Percentiles rank a stretch among this genome's conserved stretches.
These are phyloP conservation scores for Apocynum venetum DNA, from an alignment of 257 asterid genomes.

Conservation along the genomic window DNA sequence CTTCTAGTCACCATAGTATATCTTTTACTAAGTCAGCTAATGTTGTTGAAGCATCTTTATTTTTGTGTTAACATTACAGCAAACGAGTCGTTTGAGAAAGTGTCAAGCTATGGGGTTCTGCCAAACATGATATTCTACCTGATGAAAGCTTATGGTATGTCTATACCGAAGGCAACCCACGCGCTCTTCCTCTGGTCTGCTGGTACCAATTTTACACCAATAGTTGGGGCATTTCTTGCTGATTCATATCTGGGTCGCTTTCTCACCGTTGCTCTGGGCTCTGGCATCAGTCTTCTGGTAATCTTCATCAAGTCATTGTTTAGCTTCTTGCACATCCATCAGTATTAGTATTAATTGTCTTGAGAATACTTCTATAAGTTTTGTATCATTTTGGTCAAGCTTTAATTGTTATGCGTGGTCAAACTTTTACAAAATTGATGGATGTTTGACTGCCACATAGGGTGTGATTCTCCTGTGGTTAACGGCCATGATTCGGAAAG, in stretches of 20 bases:
- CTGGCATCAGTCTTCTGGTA: slow-evolving; percentile 47
- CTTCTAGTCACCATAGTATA: too few relatives aligned
- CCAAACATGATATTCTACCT: slow-evolving; percentile 61
- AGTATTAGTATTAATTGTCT: background rate
- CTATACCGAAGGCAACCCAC: slow-evolving; percentile 33
- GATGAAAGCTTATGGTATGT: slow-evolving; percentile 45
- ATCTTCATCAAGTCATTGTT: background rate
- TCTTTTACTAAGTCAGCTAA: too few relatives aligned
- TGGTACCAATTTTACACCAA: slow-evolving; percentile 55
- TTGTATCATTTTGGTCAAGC: too few relatives aligned
- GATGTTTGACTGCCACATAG: slow-evolving; percentile 17
- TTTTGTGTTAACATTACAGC: slow-evolving; percentile 24
- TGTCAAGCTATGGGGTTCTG: slow-evolving; percentile 52
- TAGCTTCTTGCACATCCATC: background rate
- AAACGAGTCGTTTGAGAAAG: slow-evolving; percentile 58
- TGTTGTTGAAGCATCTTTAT: too few relatives aligned
- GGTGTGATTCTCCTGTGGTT: slow-evolving; percentile 59
- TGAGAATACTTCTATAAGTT: too few relatives aligned
- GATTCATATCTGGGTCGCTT: slow-evolving; percentile 67
- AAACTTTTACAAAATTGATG: too few relatives aligned
- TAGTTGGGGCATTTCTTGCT: slow-evolving; percentile 58
- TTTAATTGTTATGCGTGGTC: too few relatives aligned
- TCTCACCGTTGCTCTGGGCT: slow-evolving; percentile 55
- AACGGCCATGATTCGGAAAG: slow-evolving; percentile 45
- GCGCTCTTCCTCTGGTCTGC: slow-evolving; percentile 52